Conservation (phyloP, 1,284 basidiomycete genomes). For the Sporisorium exsertum region DNA sequence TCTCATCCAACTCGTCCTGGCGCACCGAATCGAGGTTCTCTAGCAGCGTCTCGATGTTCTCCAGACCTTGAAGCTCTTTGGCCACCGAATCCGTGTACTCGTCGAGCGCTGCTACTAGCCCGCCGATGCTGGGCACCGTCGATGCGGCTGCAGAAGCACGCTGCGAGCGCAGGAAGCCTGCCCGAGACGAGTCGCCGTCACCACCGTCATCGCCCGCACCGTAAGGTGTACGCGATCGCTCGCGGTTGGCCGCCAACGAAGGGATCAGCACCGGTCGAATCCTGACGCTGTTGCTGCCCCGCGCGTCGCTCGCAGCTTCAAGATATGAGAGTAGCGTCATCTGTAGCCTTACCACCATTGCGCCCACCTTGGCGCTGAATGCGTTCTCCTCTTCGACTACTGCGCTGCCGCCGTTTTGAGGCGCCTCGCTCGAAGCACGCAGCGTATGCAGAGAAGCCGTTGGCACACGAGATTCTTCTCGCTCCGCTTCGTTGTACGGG, state of each 20-base stretch:
- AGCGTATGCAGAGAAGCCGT: constrained; percentile 42
- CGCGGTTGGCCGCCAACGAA: constrained; percentile 45
- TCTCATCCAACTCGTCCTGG: constrained; percentile 78
- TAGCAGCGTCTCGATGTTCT: constrained; percentile 78
- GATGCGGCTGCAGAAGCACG: constrained; percentile 37
- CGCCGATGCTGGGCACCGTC: constrained; percentile 79
- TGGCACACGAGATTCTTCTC: constrained; percentile 72
- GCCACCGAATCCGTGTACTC: constrained; percentile 76
- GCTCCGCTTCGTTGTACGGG: constrained; percentile 80
- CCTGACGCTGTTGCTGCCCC: constrained; percentile 26
- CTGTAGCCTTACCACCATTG: constrained; percentile 50
- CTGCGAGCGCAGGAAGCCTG: constrained; percentile 40
- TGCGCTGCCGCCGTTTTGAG: constrained; percentile 13
- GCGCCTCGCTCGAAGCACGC: constrained; percentile 35
- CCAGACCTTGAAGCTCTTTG: constrained; percentile 77
- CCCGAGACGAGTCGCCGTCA: constrained; percentile 29
- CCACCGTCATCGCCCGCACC: constrained; percentile 20
- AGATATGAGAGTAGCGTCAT: constrained; percentile 59
- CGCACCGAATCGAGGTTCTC: constrained; percentile 78
- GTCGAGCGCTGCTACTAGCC: constrained; percentile 77
- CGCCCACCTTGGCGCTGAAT: constrained; percentile 51
- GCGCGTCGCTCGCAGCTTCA: constrained; percentile 56
- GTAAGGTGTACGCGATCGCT: constrained; percentile 40
- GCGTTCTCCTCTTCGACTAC: constrained; percentile 43
- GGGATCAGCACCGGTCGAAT: constrained; percentile 51